Base-by-base conservation (phyloP, 257 asterid genomes). In the Nicotiana otophora region DNA sequence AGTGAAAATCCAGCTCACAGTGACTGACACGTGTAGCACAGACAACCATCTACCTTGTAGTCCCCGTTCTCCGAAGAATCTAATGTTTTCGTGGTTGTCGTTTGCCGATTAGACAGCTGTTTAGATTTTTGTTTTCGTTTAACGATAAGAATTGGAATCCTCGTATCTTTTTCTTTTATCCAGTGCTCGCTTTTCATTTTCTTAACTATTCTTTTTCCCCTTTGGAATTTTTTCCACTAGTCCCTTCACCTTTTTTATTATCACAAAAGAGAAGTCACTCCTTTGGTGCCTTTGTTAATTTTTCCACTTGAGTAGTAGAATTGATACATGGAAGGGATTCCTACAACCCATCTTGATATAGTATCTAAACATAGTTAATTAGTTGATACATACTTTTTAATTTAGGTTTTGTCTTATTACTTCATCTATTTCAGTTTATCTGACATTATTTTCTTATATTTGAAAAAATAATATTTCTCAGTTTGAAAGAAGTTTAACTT, bases 61-160 rank as follows among this genome's bases (percentile, higher is more conserved):
- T 16, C 14, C 65, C 81, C 33, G 82, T 84, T 78, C 2, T 5
- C 0, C 1, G 11, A 63, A 82, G 89, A 82, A 87, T 85, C 80
- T 48, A 15, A 75, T 74, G 46, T 77, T 58, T 76, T 87, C 46
- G 89, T 92, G 96, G 96, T 85, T 90, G 80, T 34, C 17, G 14
- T 85, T 90, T 84, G 81, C 23, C 78, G 81, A 77, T 81, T 83
- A 81, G 60, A 83, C 68, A 88, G 80, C 83, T 85, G 60, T 60
- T 8, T 39, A 62, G 46, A 68, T 54, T 81, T 23, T 48, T 1
- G 0, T 14, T 8, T 1, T n/a, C 10, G 1, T 61, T 19, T 68
- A 48, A 55, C 51, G 92, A 90, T 90, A 89, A 88, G 92, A 87
- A 46, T 2, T 36, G 78, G 88, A 87, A 7, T 90, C 88, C 74